Base-by-base conservation (phyloP, 2,329 filamentous ascomycete species). In the Aulographum hederae region DNA sequence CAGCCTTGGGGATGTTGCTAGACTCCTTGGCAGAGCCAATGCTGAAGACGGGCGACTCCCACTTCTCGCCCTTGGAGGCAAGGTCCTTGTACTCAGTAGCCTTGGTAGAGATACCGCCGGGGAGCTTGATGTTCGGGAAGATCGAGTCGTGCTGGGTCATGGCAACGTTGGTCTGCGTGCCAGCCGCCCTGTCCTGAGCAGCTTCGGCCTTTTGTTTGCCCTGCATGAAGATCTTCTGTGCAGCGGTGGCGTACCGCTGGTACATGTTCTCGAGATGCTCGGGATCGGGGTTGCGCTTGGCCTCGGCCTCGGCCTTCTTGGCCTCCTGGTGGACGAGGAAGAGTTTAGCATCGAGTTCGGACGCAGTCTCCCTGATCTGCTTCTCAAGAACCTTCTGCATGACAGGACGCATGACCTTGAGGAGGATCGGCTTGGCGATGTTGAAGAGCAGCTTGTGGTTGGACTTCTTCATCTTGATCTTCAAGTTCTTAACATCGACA, bases 1-100 rank as follows among this genome's bases (percentile, higher is more conserved):
- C 51, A 23, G 64, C 49, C 38, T 56, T 50, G 2, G 85, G 84
- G 27, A 94, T 65, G 45, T 78, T 69, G 16, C 57, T 65, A 26
- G 79, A 82, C 56, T 76, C 73, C 34, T 68, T 62, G 8, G 85
- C 84, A 27, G 60, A 67, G 30, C 89, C 86, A 43, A 95, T 77
- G 37, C 72, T 76, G 62, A 98, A 98, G 46, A 98, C 73, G 6
- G 86, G 82, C 38, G 79, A 91, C 63, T 93, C 78, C 89, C 89
- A 98, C 53, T 73, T 76, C 34, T 93, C 79, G 32, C 89, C 89
- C 69, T 89, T 82, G 42, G 63, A 64, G 6, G 86, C 81, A 35
- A 93, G 66, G 15, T 94, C 73, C 59, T 73, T 81, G 67, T 91
- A 95, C 55, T 93, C 82, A 16, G 81, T 91, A 6, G 86, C 85